phyloP scores from a whole-genome alignment of 2,329 filamentous ascomycete species.

The Orbilia blumenaviensis region DNA sequence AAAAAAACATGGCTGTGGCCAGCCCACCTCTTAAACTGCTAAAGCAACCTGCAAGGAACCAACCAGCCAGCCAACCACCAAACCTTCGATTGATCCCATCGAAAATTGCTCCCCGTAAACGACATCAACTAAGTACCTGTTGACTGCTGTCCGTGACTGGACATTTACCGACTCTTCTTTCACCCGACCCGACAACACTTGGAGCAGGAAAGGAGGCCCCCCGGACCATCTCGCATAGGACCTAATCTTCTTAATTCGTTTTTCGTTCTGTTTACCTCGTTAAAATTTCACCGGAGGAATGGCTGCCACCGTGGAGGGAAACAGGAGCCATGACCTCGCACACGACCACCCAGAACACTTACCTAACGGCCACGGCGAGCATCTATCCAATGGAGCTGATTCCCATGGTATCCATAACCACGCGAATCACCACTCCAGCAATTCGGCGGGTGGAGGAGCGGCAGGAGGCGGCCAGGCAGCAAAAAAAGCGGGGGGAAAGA shows the following conservation, averaged over 20 bases:
- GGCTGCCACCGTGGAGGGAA: conserved; percentile 52
- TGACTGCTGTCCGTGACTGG: neutral
- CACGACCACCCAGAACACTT: conserved; percentile 48
- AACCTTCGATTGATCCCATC: conserved; percentile 32
- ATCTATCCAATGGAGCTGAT: conserved; percentile 46
- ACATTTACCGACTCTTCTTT: conserved; percentile 17
- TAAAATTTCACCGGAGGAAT: conserved; percentile 40
- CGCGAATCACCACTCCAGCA: conserved; percentile 21
- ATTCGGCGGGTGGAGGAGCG: conserved; percentile 2
- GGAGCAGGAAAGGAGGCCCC: neutral
- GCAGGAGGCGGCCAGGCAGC: conserved; percentile 15
- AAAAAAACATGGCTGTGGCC: conserved; percentile 25
- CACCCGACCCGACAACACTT: neutral
- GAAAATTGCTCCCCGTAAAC: conserved; percentile 6
- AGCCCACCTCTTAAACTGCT: conserved; percentile 20
- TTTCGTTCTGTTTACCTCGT: conserved; percentile 30
- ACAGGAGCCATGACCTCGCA: conserved; percentile 51
- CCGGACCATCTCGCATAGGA: neutral
- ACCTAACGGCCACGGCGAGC: conserved; percentile 47
- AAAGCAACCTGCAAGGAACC: conserved; percentile 46
- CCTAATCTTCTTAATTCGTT: neutral
- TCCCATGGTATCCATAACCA: conserved; percentile 29
- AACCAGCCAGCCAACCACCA: conserved; percentile 25
- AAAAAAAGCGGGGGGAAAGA: conserved; percentile 69
- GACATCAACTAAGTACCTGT: neutral